Base-by-base conservation (phyloP, 768 basidiomycete species). In the Hericium erinaceus region DNA sequence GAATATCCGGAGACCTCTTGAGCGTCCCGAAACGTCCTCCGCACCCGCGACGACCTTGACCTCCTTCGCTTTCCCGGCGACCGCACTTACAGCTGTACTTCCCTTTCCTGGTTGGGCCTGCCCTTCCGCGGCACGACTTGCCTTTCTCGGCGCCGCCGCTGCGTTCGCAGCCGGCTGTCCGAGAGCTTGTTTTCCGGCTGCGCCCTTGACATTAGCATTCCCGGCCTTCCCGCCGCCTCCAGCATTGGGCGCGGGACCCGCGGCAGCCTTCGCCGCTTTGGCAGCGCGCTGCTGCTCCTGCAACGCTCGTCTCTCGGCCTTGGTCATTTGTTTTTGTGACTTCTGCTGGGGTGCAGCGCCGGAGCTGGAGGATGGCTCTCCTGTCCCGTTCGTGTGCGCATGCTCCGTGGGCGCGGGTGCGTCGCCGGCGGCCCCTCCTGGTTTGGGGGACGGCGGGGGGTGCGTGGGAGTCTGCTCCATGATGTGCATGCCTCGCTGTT, bases 1-100 rank as follows among this genome's bases (percentile, higher is more conserved):
- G 69, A 92, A 92, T 64, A 92, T 92, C 52, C 84, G 81, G 52
- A 90, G 69, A n/a, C 87, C 84, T 54, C 82, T 83, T 33, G 81
- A 80, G 54, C 77, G 66, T 38, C 52, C 63, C 15, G 57, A 63
- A 20, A 68, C 73, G 15, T 73, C 73, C 16, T 76, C 76, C 59
- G 73, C 57, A 49, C 71, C 46, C 4, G 57, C 56, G 3, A 62
- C 46, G 4, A 57, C 59, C 51, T 64, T 65, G 9, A 62, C 59
- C 12, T 62, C 64, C 55, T 62, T 61, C 15, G 55, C 50, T 13
- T 52, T 56, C 49, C 53, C 39, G 3, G 56, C 54, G 7, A 54
- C 33, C 3, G 28, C 58, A 24, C 64, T 62, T 51, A 64, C 54
- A 24, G 67, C 56, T 55, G 67, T 39, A 9, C 12, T 26, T 24